A percentile compares a stretch with the other conserved stretches of the same genome.
Conservation (phyloP, 306 rosid species). For the Dalbergia oliveri region DNA sequence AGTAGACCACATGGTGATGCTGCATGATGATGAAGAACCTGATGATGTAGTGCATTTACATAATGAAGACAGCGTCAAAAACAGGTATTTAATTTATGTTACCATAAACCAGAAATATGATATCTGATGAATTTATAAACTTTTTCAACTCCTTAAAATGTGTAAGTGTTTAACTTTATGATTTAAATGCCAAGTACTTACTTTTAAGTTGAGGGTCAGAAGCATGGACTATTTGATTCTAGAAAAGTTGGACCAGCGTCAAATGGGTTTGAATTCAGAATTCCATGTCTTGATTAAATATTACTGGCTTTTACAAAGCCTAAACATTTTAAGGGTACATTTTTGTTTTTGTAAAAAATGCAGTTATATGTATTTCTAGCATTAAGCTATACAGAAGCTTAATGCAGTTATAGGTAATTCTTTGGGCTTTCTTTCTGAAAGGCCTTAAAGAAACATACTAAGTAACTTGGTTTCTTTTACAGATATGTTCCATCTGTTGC, state of each 20-base stretch:
- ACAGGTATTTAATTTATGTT: constrained; percentile 57
- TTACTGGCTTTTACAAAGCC: constrained; percentile 29
- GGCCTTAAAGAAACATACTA: constrained; percentile 19
- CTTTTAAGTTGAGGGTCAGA: constrained; percentile 20
- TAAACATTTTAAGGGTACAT: constrained; percentile 21
- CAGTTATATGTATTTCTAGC: constrained; percentile 4
- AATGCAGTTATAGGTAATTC: neutral
- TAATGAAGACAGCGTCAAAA: constrained; percentile 68
- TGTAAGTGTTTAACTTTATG: constrained; percentile 30
- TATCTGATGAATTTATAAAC: constrained; percentile 35
- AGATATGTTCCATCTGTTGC: constrained; percentile 91
- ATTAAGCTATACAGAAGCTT: no score
- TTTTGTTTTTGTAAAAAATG: constrained; percentile 17
- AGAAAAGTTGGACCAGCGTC: constrained; percentile 5
- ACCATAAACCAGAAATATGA: constrained; percentile 17
- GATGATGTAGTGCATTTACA: constrained; percentile 83
- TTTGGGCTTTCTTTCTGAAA: constrained; percentile 13
- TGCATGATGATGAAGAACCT: constrained; percentile 85
- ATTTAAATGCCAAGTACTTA: constrained; percentile 2
- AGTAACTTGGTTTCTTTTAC: constrained; percentile 39
- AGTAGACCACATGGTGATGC: constrained; percentile 76
- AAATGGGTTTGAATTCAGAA: constrained; percentile 26
- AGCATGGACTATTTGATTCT: constrained; percentile 15
- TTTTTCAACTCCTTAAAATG: constrained; percentile 16
- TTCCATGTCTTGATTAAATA: constrained; percentile 27